Percentiles rank a stretch among this genome's conserved stretches.
phyloP scores from a whole-genome alignment of 371 early-diverging fungal species.

The Hamiltosporidium magnivora region DNA sequence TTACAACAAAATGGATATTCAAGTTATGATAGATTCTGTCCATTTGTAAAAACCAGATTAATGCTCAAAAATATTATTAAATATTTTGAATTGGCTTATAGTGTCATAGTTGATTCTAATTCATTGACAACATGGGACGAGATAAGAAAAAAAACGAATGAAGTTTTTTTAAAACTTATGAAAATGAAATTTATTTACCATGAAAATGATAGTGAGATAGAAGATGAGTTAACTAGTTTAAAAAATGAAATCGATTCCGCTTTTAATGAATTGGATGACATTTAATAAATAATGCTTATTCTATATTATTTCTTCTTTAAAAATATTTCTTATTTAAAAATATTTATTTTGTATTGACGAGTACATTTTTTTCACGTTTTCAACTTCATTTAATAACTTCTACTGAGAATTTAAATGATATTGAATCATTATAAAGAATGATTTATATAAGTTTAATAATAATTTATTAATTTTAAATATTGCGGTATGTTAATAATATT shows the following conservation, averaged over 20 bases:
- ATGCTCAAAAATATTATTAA: slow-evolving; percentile 91
- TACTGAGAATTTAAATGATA: no score
- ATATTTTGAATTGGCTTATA: slow-evolving; percentile 81
- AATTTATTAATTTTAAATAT: no score
- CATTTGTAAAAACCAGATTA: slow-evolving; percentile 93
- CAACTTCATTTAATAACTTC: no score
- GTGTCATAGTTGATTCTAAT: slow-evolving; percentile 74
- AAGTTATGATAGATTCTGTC: slow-evolving; percentile 93
- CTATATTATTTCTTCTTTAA: no score
- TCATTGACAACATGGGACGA: slow-evolving; percentile 79
- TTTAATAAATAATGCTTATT: no score
- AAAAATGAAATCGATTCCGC: neutral
- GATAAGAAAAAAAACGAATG: slow-evolving; percentile 77
- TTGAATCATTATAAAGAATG: no score
- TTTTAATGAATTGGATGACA: neutral
- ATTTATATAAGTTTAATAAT: no score
- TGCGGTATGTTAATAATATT: no score
- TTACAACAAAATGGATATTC: slow-evolving; percentile 99
- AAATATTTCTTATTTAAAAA: no score
- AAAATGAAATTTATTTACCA: slow-evolving; percentile 83
- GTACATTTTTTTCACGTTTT: no score
- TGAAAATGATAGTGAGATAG: slow-evolving; percentile 3
- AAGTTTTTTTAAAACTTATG: slow-evolving; percentile 80
- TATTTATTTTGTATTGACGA: no score
- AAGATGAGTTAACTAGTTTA: neutral